Evolutionary conservation across 2,329 filamentous ascomycete genomes (phyloP), one percentile per base, ranked within the genome.

Genomic region (Aspergillus amoenus): DNA sequence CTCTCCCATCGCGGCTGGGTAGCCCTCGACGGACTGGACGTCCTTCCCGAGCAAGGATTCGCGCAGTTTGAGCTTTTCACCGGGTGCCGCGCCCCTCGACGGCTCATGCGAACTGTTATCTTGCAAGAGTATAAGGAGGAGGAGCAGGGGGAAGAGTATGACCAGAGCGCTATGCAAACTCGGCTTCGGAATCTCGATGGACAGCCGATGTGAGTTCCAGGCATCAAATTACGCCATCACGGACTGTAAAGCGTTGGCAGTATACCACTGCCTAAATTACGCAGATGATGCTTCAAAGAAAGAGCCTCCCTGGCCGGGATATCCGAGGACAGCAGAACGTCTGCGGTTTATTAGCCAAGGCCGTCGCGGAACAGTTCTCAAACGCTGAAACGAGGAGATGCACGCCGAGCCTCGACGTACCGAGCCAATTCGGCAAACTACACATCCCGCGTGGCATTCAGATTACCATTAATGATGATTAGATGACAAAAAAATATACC

Each of bases 11-110:
- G 71, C 9, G 72, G 73, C 8, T 76, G 73, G 73, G 70, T 74
- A n/a, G 68, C 72, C 0, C 58, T 75, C 18, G 73, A 76, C 37
- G 73, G 73, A 13, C 70, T 76, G 3, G 73, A 76, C 40, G 70
- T 75, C 13, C 68, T 75, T 5, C 71, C 73, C 2, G 73, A 76
- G 58, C 73, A 76, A 57, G 73, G 73, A 0, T 75, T 75, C 47
- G 73, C 73, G 4, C 73, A 76, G 44, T 76, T 76, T 34, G 73
- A 76, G 48, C 61, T 76, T 2, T 73, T 75, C 45, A 76, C 73
- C 1, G 70, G 73, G 8, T 70, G 71, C 11, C 71, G 71, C n/a
- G 72, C 73, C 15, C 73, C 73, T 4, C 67, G 72, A 12, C 68
- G 72, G 18, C 49, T 75, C 12, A 75, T 76, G 73, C 68, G 72